Evolutionary conservation across 371 early-diverging fungal species (phyloP), one percentile per base, ranked within the genome.

Genomic region (Circinella umbellata): DNA sequence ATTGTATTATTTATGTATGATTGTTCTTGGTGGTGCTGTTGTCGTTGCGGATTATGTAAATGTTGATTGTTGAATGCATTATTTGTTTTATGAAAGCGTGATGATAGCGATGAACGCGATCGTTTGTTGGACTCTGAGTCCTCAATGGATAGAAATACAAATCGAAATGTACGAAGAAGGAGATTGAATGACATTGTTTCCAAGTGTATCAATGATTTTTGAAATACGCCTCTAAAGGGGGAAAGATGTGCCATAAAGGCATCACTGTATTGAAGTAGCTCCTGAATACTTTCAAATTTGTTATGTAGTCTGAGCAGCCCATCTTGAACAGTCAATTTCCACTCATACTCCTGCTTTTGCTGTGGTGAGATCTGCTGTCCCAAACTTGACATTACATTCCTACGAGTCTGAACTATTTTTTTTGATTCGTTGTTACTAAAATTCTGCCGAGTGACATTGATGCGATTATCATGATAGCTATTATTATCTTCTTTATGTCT

Each of bases 141-240:
- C 11, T 3, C 42, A 11, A 42, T 42, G 11, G 9, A 9, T 42
- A n/a, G 15, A 51, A 51, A 51, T n/a, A 51, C 15, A n/a, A 51
- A 51, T 14, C 51, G 51, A n/a, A 51, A 51, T 1, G 51, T n/a
- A 20, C 42, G 63, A 20, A 48, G 46, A 48, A 27, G 39, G 5
- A 39, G 27, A 17, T 37, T 18, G 10, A 37, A 42, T 11, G 42
- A 42, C 42, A 11, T 42, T 42, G 42, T 63, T 4, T 63, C 64
- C 11, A 63, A 47, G 10, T 18, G 13, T 9, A 63, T 42, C 35
- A 53, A 53, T 64, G 48, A 20, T 10, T 37, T 37, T n/a, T 48
- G 14, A 17, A 72, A 72, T 8, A 68, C 20, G 34, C 60, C 64
- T 48, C 46, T 11, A 59, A 72, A 72, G 5, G 72, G 72, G 10